Conservation (phyloP, 169 alveolate genomes). For the Eimeria maxima region DNA sequence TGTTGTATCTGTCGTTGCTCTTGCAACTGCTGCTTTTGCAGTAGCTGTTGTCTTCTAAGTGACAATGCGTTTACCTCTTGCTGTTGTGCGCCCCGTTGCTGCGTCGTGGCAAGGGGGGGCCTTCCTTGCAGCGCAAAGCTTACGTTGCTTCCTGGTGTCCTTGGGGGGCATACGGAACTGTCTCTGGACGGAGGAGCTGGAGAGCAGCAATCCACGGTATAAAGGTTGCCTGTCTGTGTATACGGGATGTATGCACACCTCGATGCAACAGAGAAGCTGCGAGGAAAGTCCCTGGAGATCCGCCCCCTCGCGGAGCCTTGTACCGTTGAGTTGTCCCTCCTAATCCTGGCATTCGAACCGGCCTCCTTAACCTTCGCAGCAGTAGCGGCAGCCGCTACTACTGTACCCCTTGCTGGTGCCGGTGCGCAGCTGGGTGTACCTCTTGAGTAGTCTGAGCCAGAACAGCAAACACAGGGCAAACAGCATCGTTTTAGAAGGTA, state of each 20-base stretch:
- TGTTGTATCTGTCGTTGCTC: too few relatives aligned
- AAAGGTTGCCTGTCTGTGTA: neutral
- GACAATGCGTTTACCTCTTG: neutral
- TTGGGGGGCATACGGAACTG: neutral
- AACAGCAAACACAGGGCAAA: neutral
- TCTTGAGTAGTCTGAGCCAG: neutral
- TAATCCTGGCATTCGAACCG: neutral
- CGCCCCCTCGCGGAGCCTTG: neutral
- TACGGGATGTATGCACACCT: constrained; percentile 11
- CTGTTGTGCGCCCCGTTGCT: neutral
- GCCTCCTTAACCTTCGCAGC: neutral
- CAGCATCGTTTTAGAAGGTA: neutral
- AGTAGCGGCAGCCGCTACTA: neutral
- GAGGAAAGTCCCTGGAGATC: neutral
- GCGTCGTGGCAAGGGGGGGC: neutral
- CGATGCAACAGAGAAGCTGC: neutral
- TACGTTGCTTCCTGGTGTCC: neutral
- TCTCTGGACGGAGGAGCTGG: neutral
- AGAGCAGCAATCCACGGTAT: neutral
- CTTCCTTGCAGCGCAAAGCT: neutral
- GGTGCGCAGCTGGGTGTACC: neutral
- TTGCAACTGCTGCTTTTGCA: neutral
- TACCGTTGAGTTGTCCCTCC: neutral
- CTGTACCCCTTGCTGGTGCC: neutral
- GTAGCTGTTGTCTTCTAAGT: neutral